Evolutionary conservation across 495 filamentous ascomycete genomes (phyloP), one percentile per base, ranked within the genome.

Genomic region (Friedmanniomyces endolithicus): DNA sequence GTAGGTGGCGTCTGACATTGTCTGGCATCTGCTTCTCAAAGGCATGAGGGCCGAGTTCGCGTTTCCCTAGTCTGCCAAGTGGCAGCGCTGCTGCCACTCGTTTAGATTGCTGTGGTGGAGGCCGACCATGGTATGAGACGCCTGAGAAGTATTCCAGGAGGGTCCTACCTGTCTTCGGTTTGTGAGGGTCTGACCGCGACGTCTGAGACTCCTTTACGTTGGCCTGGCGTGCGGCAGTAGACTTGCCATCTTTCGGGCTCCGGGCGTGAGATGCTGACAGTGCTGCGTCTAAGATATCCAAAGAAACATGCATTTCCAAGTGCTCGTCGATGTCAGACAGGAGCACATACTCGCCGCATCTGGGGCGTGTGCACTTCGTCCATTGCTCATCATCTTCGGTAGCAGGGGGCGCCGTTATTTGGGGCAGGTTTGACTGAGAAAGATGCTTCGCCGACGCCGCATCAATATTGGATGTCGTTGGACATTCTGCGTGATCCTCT

Each of bases 11-110:
- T 11, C 77, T 75, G 8, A 98, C 78, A 82, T 85, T 86, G 11
- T 71, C 71, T 0, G 92, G 92, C 92, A 98, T 98, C 57, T 79
- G 77, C 35, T 85, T 81, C 66, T 98, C 92, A 64, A 87, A 78
- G 7, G 88, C 87, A 71, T 92, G 80, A 12, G 84, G 86, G 0
- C 92, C 92, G 34, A 98, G 75, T 62, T 96, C 87, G 11, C 59
- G 55, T 29, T 43, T 54, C 20, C 59, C 59, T 45, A 56, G 29
- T 17, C 51, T 37, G 20, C 57, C 43, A 1, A 40, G 54, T 14
- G 35, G 43, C 6, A 22, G 6, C 24, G 45, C 48, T 16, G 35
- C n/a, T n/a, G n/a, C n/a, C n/a, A n/a, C 43, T 11, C 4, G 27
- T 31, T 51, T 52, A 23, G 19, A 24, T 20, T 20, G 24, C 20